These are phyloP conservation scores for Candida saitoana DNA, from an alignment of 805 yeast genomes.

Conservation along the genomic window DNA sequence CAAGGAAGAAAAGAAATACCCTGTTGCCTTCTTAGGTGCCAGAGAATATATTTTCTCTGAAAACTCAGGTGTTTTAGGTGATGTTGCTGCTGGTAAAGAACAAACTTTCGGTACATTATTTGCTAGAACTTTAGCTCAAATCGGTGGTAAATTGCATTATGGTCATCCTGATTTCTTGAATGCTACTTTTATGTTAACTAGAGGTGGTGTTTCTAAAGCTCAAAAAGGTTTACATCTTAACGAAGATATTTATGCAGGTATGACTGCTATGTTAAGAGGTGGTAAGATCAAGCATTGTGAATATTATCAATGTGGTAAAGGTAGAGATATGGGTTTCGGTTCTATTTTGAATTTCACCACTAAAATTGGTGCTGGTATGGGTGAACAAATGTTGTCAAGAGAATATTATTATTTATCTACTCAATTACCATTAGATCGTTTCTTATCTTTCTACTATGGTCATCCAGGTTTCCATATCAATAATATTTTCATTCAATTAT, in stretches of 20 bases:
- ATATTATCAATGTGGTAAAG: slow-evolving; percentile 82
- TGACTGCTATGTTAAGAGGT: slow-evolving; percentile 72
- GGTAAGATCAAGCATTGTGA: slow-evolving; percentile 84
- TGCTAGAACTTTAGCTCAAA: slow-evolving; percentile 75
- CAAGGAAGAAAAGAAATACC: slow-evolving; percentile 41
- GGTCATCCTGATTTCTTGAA: slow-evolving; percentile 86
- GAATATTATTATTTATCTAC: slow-evolving; percentile 78
- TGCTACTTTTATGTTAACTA: slow-evolving; percentile 70
- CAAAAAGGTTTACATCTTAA: slow-evolving; percentile 79
- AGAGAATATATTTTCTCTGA: slow-evolving; percentile 82
- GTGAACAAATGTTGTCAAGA: slow-evolving; percentile 79
- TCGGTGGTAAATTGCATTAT: slow-evolving; percentile 80
- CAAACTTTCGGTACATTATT: slow-evolving; percentile 84
- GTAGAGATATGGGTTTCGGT: slow-evolving; percentile 80
- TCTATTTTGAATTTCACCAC: slow-evolving; percentile 79
- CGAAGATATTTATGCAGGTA: slow-evolving; percentile 85
- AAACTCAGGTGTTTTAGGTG: slow-evolving; percentile 77
- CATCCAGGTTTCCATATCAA: slow-evolving; percentile 85
- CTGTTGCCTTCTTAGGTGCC: slow-evolving; percentile 82
- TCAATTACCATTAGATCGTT: slow-evolving; percentile 72
- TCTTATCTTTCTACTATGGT: slow-evolving; percentile 76
- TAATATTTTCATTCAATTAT: slow-evolving; percentile 67
- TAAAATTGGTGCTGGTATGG: slow-evolving; percentile 88
- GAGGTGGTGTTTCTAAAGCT: slow-evolving; percentile 86
- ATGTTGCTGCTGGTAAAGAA: slow-evolving; percentile 84